These are phyloP conservation scores for Microsporum audouinii DNA, from an alignment of 2,329 filamentous ascomycete species.

Conservation along the genomic window DNA sequence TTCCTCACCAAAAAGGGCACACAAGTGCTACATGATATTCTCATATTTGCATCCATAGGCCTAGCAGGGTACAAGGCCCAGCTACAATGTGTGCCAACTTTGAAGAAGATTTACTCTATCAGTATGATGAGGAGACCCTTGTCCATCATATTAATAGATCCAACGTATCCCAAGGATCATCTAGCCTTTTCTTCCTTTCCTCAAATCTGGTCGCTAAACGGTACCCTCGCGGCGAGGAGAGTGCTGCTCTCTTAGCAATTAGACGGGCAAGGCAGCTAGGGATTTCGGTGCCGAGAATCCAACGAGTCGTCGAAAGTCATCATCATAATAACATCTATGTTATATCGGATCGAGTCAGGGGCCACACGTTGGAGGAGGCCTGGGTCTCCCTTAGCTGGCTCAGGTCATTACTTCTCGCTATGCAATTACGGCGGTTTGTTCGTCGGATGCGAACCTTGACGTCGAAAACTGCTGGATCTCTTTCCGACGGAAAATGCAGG, in stretches of 20 bases:
- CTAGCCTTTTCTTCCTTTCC: slow-evolving; percentile 8
- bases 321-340: slow-evolving; percentile 10
- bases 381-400: slow-evolving; percentile 17
- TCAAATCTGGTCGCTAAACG: slow-evolving; percentile 8
- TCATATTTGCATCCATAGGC: neutral
- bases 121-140: slow-evolving; percentile 7
- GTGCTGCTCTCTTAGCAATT: slow-evolving; percentile 14
- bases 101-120: slow-evolving; percentile 6
- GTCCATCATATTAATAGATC: slow-evolving; percentile 3
- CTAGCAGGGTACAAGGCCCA: neutral
- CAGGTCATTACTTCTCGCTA: slow-evolving; percentile 14
- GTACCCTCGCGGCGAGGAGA: slow-evolving; percentile 8
- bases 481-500: slow-evolving; percentile 9
- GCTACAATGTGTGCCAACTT: slow-evolving; percentile 1
- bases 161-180: neutral
- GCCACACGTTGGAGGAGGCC: slow-evolving; percentile 14
- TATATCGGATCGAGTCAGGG: slow-evolving; percentile 17
- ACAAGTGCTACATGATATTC: neutral
- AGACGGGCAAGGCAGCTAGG: slow-evolving; percentile 15
- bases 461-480: slow-evolving; percentile 17
- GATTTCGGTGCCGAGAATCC: slow-evolving; percentile 14
- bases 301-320: slow-evolving; percentile 11
- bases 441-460: slow-evolving; percentile 14
- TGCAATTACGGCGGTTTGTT: slow-evolving; percentile 17
- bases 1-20: neutral